phyloP scores from a whole-genome alignment of 495 filamentous ascomycete species.

The Penicillium psychrofluorescens region DNA sequence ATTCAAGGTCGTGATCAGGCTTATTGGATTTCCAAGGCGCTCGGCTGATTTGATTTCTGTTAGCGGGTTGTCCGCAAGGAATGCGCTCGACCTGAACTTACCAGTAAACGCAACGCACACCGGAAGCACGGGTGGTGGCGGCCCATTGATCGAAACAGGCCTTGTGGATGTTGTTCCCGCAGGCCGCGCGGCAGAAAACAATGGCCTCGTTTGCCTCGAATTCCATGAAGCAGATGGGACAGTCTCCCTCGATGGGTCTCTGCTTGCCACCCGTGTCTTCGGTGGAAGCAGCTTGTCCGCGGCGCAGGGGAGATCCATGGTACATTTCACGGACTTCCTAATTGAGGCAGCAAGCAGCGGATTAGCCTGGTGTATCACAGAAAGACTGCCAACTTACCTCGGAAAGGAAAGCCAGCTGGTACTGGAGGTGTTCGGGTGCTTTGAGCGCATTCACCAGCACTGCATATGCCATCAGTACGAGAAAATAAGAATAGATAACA shows the following conservation, averaged over 20 bases:
- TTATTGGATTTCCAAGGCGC: conserved; percentile 53
- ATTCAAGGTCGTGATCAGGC: conserved; percentile 34
- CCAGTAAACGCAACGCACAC: conserved; percentile 64
- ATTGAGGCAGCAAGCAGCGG: not conserved
- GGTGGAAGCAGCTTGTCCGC: conserved; percentile 6
- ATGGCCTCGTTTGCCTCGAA: conserved; percentile 48
- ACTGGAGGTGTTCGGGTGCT: conserved; percentile 54
- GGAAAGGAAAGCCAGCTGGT: conserved; percentile 66
- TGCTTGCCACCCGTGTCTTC: conserved; percentile 38
- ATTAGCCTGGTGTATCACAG: not conserved
- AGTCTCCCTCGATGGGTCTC: conserved; percentile 64
- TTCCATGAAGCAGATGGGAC: conserved; percentile 71
- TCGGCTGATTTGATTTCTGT: conserved; percentile 29
- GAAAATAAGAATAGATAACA: conserved; percentile 1
- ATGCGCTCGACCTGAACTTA: conserved; percentile 12
- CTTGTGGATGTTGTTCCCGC: conserved; percentile 74
- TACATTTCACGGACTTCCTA: conserved; percentile 53
- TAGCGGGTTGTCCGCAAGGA: no score
- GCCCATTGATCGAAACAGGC: conserved; percentile 69
- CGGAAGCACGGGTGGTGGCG: conserved; percentile 38
- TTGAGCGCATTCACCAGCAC: conserved; percentile 60
- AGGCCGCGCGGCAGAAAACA: conserved; percentile 65
- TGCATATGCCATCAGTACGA: conserved; percentile 23
- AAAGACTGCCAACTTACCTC: conserved; percentile 23
- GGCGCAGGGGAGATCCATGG: conserved; percentile 25